phyloP scores from a whole-genome alignment of 306 rosid genomes.

The Lagenaria siceraria region DNA sequence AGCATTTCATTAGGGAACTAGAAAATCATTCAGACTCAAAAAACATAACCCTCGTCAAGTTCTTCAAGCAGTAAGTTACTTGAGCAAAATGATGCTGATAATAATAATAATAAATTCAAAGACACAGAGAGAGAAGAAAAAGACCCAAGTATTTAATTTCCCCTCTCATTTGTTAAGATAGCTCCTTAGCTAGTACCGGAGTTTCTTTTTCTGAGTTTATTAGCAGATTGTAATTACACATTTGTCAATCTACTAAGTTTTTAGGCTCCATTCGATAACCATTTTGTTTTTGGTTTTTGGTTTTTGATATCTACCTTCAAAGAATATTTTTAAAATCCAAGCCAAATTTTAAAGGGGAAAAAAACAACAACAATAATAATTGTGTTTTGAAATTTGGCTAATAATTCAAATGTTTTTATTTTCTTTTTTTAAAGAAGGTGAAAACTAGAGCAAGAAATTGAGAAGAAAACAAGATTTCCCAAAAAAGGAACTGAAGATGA shows the following conservation, averaged over 20 bases:
- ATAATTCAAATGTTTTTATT: too few relatives aligned
- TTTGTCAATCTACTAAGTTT: not conserved
- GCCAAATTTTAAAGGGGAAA: too few relatives aligned
- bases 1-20: not conserved
- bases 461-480: too few relatives aligned
- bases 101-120: not conserved
- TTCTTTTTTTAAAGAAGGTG: too few relatives aligned
- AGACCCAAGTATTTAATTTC: not conserved
- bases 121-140: not conserved
- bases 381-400: too few relatives aligned
- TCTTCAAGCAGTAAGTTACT: not conserved
- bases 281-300: not conserved
- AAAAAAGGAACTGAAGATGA: too few relatives aligned
- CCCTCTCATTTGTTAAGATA: not conserved
- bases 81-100: not conserved
- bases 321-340: too few relatives aligned
- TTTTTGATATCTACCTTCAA: not conserved
- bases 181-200: not conserved
- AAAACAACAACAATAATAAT: too few relatives aligned
- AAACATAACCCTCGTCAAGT: not conserved
- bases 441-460: too few relatives aligned
- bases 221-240: not conserved
- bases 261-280: not conserved
- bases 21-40: not conserved
- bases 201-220: not conserved